Conservation (phyloP, 345 rosid genomes). For the Isatis tinctoria region DNA sequence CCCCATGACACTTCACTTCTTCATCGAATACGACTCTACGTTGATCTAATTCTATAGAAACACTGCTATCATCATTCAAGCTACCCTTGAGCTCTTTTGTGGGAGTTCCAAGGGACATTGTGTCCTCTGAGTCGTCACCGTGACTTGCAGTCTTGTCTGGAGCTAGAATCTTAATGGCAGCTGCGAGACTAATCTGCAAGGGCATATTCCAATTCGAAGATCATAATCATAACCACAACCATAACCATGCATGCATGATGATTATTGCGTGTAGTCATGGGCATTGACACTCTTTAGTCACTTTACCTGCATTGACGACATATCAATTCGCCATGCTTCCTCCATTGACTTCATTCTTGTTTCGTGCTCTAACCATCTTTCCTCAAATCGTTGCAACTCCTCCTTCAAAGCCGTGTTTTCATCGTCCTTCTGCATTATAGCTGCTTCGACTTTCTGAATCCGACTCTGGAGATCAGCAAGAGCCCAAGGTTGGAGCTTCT, state of each 20-base stretch:
- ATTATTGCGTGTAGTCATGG: neutral
- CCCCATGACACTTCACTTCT: slow-evolving; percentile 45
- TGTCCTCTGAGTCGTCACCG: slow-evolving; percentile 58
- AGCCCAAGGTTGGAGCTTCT: slow-evolving; percentile 48
- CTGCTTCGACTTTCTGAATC: slow-evolving; percentile 61
- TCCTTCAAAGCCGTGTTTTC: slow-evolving; percentile 70
- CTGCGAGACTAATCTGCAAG: slow-evolving; percentile 66
- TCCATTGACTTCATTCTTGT: slow-evolving; percentile 84
- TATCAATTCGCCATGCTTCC: slow-evolving; percentile 87
- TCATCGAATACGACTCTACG: slow-evolving; percentile 55
- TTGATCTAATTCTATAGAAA: slow-evolving; percentile 58
- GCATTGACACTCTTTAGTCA: neutral
- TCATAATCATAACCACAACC: neutral
- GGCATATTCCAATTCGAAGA: neutral
- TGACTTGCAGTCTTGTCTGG: slow-evolving; percentile 43
- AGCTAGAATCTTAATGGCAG: slow-evolving; percentile 62
- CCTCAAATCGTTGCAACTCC: slow-evolving; percentile 59
- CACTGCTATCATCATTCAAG: slow-evolving; percentile 37
- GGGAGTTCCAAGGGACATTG: slow-evolving; percentile 56
- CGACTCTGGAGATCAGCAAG: slow-evolving; percentile 67
- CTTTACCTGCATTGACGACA: slow-evolving; percentile 68
- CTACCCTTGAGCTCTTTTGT: slow-evolving; percentile 52
- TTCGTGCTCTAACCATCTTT: slow-evolving; percentile 72
- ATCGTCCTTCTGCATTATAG: slow-evolving; percentile 62
- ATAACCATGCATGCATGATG: neutral